Percentiles rank a stretch among this genome's conserved stretches.
These are phyloP conservation scores for Apium graveolens DNA, from an alignment of 129 eudicot genomes.

Conservation along the genomic window DNA sequence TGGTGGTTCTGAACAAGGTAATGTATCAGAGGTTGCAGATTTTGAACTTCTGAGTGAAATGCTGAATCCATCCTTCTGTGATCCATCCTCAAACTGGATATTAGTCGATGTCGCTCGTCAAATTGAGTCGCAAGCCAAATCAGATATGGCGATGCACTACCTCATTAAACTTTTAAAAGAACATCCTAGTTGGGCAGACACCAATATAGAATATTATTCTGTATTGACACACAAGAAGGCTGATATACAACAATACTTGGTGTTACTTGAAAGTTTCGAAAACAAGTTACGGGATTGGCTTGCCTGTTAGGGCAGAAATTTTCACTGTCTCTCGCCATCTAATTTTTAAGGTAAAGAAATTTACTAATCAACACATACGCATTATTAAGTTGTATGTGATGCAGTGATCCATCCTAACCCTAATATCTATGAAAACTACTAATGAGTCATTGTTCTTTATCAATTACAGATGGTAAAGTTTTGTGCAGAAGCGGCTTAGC, in stretches of 20 bases:
- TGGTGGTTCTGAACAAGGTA: slow-evolving; percentile 41
- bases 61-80: slow-evolving; percentile 36
- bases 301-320: slow-evolving; percentile 62
- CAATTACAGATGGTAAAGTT: slow-evolving; percentile 43
- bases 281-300: slow-evolving; percentile 32
- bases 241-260: slow-evolving; percentile 36
- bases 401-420: slow-evolving; percentile 5
- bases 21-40: slow-evolving; percentile 24
- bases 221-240: slow-evolving; percentile 16
- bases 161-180: slow-evolving; percentile 40
- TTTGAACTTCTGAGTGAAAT: slow-evolving; percentile 36
- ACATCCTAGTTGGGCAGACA: slow-evolving; percentile 64
- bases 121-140: slow-evolving; percentile 38
- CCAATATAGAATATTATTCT: slow-evolving; percentile 17
- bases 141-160: slow-evolving; percentile 65
- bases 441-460: slow-evolving; percentile 14
- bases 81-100: slow-evolving; percentile 73
- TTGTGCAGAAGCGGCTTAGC: slow-evolving; percentile 41
- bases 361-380: not conserved
- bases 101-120: slow-evolving; percentile 47
- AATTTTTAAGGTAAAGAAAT: slow-evolving; percentile 50
- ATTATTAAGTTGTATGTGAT: slow-evolving; percentile 14
- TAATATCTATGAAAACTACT: slow-evolving; percentile 14
- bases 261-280: slow-evolving; percentile 39
- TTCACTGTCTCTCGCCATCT: slow-evolving; percentile 40